These are phyloP conservation scores for Thielaviopsis musarum DNA, from an alignment of 2,329 filamentous ascomycete species.

Conservation along the genomic window DNA sequence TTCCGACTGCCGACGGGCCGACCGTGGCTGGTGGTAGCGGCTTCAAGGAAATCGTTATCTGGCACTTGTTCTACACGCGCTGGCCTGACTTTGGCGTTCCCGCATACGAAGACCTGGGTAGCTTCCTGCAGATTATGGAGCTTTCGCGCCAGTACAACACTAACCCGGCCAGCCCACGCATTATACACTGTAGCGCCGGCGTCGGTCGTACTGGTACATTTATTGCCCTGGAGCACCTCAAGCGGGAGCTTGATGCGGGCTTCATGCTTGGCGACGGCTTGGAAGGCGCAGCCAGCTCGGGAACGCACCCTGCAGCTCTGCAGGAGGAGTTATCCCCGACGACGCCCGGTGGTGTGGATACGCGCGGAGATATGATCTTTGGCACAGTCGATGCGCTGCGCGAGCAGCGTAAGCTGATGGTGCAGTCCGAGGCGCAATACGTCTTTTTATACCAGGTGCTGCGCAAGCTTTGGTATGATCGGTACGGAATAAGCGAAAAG, in stretches of 20 bases:
- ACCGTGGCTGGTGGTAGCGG: no score
- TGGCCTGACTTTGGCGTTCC: conserved; percentile 91
- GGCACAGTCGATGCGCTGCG: conserved; percentile 65
- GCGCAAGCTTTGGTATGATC: conserved; percentile 55
- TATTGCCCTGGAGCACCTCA: conserved; percentile 83
- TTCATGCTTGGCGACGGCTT: conserved; percentile 36
- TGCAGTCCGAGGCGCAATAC: conserved; percentile 75
- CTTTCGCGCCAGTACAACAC: conserved; percentile 44
- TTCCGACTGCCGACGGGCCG: no score
- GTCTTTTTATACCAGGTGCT: conserved; percentile 79
- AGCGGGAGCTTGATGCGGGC: conserved; percentile 65
- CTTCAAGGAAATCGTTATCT: conserved; percentile 42
- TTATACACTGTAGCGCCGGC: conserved; percentile 79
- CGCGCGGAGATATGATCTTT: conserved; percentile 43
- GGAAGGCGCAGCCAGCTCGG: background rate
- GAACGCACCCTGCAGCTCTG: no score
- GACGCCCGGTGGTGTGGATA: conserved; percentile 20
- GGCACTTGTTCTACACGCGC: conserved; percentile 69
- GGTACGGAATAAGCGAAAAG: conserved; percentile 26
- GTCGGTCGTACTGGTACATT: conserved; percentile 92
- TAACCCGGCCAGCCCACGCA: conserved; percentile 41
- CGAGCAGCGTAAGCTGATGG: conserved; percentile 87
- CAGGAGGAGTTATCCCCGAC: conserved; percentile 16
- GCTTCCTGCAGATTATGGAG: conserved; percentile 52
- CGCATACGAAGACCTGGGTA: conserved; percentile 45